Percentiles rank a stretch among this genome's conserved stretches.
phyloP scores from a whole-genome alignment of 2,329 filamentous ascomycete genomes.

The Lachnellula arida region DNA sequence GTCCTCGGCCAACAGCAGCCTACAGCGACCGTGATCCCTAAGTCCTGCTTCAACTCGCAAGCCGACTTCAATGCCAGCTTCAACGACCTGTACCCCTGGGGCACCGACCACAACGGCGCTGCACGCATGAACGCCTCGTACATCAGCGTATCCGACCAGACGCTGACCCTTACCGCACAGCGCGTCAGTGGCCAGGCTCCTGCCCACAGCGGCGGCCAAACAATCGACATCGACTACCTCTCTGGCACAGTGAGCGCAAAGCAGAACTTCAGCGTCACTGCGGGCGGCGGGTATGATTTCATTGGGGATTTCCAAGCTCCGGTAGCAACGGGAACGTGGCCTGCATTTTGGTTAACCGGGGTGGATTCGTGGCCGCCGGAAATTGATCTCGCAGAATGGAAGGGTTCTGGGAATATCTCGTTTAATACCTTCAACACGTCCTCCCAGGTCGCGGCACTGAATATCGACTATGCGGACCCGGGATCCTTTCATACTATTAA shows the following conservation, averaged over 20 bases:
- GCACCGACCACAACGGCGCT: conserved; percentile 52
- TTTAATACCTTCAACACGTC: conserved; percentile 53
- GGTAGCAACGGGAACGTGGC: conserved; percentile 45
- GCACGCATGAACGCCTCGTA: conserved; percentile 49
- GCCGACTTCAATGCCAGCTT: too few relatives aligned
- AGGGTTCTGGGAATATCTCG: conserved; percentile 48
- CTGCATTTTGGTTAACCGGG: conserved; percentile 54
- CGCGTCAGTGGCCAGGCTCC: conserved; percentile 21
- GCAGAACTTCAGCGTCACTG: conserved; percentile 37
- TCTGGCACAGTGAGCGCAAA: conserved; percentile 40
- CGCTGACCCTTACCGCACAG: conserved; percentile 16
- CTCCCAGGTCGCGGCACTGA: conserved; percentile 40
- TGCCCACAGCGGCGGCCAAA: conserved; percentile 27
- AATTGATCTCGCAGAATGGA: conserved; percentile 58
- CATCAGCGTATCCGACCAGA: conserved; percentile 33
- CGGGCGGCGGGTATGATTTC: conserved; percentile 37
- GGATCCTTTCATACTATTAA: conserved; percentile 44
- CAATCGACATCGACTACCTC: conserved; percentile 45
- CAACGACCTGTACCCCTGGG: conserved; percentile 50
- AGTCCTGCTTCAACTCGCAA: too few relatives aligned
- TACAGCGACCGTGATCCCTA: too few relatives aligned
- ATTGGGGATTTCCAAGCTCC: conserved; percentile 37
- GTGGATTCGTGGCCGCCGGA: conserved; percentile 54
- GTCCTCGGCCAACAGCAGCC: too few relatives aligned
- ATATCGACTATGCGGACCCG: conserved; percentile 45